Evolutionary conservation across 345 rosid genomes (phyloP), one percentile per base, ranked within the genome.

Genomic region (Populus pruinosa): DNA sequence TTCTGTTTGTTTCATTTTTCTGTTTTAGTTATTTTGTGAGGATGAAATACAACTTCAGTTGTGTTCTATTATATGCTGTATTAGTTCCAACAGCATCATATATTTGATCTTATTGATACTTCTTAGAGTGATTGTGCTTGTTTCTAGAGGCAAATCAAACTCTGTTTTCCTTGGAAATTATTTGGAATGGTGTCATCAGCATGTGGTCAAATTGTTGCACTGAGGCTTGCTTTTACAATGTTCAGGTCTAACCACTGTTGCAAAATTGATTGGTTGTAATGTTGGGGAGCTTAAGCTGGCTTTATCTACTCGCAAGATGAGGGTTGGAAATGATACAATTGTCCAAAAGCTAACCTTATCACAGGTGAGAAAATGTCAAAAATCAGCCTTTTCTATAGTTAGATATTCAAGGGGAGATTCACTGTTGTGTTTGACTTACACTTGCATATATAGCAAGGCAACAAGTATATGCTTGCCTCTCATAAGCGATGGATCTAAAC

Each of bases 301-400:
- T 82, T 79, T 96, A 79, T 92, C 99, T 43, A 92, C 93, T 77
- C 97, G 93, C 77, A 93, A 91, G 70, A 96, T 96, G 98, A 91
- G 86, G 88, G 98, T 92, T 85, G 96, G 98, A 62, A 92, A 87
- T 75, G 99, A 96, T 78, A 96, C 82, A 74, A 91, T 96, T 78
- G 88, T 91, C 79, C 98, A 96, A 80, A 92, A 91, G 84, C 88
- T 96, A 74, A 92, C 97, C 4, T 80, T 88, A 72, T 86, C 97
- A 16, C 99, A 96, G 96, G 99, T 92, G 77, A 80, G 82, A 78
- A 56, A 77, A n/a, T 47, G 70, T 80, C 0, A 25, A 38, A 33
- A 38, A 2, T 8, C 25, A 53, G 43, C 43, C 18, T 70, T 4
- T 31, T 44, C 69, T 35, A 7, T 35, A 27, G 21, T 35, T 23